Percentiles rank a stretch among this genome's conserved stretches.
phyloP scores from a whole-genome alignment of 352 stramenopile species.

The Pythium oligandrum region DNA sequence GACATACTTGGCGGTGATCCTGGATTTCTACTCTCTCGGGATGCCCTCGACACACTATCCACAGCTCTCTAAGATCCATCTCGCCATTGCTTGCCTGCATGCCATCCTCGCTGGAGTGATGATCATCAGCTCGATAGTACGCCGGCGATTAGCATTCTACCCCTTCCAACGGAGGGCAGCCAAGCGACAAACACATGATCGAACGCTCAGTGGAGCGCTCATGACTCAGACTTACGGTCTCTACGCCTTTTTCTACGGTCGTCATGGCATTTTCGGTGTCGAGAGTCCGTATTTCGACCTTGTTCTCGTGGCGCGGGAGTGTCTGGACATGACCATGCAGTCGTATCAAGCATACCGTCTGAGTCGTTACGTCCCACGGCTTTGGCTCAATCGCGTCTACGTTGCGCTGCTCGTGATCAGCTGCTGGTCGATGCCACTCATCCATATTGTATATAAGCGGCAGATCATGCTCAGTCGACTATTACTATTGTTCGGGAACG shows the following conservation, averaged over 20 bases:
- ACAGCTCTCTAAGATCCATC: too few relatives aligned
- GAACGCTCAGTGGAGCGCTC: too few relatives aligned
- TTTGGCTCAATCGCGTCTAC: constrained; percentile 10
- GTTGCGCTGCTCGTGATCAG: constrained; percentile 15
- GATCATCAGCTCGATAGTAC: constrained; percentile 2
- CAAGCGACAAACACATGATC: too few relatives aligned
- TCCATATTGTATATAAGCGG: neutral
- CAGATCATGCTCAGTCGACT: constrained; percentile 10
- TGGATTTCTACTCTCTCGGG: too few relatives aligned
- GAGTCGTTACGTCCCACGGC: constrained; percentile 7
- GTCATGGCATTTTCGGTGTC: constrained; percentile 16
- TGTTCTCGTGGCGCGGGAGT: constrained; percentile 9
- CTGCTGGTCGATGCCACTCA: constrained; percentile 11
- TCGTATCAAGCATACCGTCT: constrained; percentile 19
- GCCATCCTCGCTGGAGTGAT: constrained; percentile 1
- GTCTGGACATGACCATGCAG: constrained; percentile 14
- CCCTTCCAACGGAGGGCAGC: neutral
- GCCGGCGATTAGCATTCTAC: neutral
- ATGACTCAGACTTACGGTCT: too few relatives aligned
- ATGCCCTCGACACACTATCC: too few relatives aligned
- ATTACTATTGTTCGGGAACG: constrained; percentile 12
- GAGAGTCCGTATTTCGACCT: constrained; percentile 18
- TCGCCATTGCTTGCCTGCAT: neutral
- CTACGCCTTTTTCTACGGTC: neutral
- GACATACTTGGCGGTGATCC: too few relatives aligned